phyloP scores from a whole-genome alignment of 2,329 filamentous ascomycete genomes.

The Aspergillus aculeatinus region DNA sequence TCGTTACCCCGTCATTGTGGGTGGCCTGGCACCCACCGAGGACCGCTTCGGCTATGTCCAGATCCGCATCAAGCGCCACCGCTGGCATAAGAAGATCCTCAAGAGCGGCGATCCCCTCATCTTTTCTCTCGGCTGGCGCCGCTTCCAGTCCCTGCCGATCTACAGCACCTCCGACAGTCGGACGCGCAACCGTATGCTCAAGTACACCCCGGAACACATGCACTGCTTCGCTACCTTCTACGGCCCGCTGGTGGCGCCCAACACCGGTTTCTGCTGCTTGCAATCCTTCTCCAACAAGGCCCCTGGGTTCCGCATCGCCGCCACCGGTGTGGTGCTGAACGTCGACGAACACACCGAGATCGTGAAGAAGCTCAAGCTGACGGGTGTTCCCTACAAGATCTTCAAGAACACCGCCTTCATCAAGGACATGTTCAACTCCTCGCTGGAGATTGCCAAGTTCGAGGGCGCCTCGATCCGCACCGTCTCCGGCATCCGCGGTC shows the following conservation, averaged over 20 bases:
- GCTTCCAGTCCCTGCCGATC: constrained; percentile 88
- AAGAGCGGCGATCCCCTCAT: constrained; percentile 98
- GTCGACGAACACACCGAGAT: constrained; percentile 97
- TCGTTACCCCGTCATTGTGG: constrained; percentile 79
- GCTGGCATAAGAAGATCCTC: constrained; percentile 99
- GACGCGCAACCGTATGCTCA: constrained; percentile 93
- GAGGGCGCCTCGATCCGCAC: constrained; percentile 95
- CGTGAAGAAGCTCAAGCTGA: constrained; percentile 98
- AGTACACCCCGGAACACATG: constrained; percentile 99
- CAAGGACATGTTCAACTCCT: constrained; percentile 94
- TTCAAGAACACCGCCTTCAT: constrained; percentile 99
- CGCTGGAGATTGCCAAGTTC: constrained; percentile 96
- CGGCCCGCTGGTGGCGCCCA: constrained; percentile 89
- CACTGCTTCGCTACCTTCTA: constrained; percentile 97
- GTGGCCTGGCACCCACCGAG: constrained; percentile 89
- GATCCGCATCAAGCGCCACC: constrained; percentile 91
- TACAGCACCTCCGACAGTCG: constrained; percentile 95
- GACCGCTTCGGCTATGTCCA: constrained; percentile 95
- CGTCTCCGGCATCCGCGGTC: constrained; percentile 89
- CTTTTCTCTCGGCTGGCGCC: constrained; percentile 92
- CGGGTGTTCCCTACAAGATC: constrained; percentile 90
- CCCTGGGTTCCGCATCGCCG: constrained; percentile 89
- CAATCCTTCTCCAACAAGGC: constrained; percentile 82
- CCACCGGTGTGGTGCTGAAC: constrained; percentile 87
- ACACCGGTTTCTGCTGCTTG: constrained; percentile 92